phyloP scores from a whole-genome alignment of 2,329 filamentous ascomycete species.

The Monilinia aucupariae region DNA sequence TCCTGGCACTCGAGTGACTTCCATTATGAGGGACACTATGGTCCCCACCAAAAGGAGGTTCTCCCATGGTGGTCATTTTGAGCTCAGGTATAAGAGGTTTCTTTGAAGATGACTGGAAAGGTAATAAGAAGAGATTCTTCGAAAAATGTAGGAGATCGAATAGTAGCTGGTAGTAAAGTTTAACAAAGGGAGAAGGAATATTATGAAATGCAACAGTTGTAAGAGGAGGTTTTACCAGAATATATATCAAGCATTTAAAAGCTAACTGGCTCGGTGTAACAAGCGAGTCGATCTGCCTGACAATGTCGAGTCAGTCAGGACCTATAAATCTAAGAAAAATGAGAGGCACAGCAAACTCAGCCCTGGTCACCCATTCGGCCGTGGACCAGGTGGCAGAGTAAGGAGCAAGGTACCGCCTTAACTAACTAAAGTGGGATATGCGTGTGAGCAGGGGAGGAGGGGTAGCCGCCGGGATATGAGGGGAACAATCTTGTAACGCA shows the following conservation, averaged over 20 bases:
- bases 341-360: slow-evolving; percentile 27
- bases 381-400: slow-evolving; percentile 25
- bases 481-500: neutral
- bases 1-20: slow-evolving; percentile 3
- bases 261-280: slow-evolving; percentile 19
- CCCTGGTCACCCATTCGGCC: slow-evolving; percentile 21
- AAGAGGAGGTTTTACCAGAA: slow-evolving; percentile 4
- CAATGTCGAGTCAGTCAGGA: slow-evolving; percentile 15
- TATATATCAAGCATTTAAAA: slow-evolving; percentile 11
- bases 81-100: slow-evolving; percentile 5
- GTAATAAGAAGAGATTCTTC: slow-evolving; percentile 5
- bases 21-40: slow-evolving; percentile 8
- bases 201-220: neutral
- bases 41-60: slow-evolving; percentile 10
- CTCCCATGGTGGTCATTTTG: slow-evolving; percentile 14
- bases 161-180: neutral
- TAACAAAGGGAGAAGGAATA: neutral
- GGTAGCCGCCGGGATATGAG: slow-evolving; percentile 17
- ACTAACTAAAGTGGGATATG: slow-evolving; percentile 16
- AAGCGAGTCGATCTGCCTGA: slow-evolving; percentile 18
- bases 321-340: slow-evolving; percentile 26
- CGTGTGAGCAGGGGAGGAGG: slow-evolving; percentile 10
- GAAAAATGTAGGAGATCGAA: slow-evolving; percentile 1
- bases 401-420: slow-evolving; percentile 14
- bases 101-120: slow-evolving; percentile 13